phyloP scores from a whole-genome alignment of 805 yeast species.

The Kregervanrija pseudodelftensis region DNA sequence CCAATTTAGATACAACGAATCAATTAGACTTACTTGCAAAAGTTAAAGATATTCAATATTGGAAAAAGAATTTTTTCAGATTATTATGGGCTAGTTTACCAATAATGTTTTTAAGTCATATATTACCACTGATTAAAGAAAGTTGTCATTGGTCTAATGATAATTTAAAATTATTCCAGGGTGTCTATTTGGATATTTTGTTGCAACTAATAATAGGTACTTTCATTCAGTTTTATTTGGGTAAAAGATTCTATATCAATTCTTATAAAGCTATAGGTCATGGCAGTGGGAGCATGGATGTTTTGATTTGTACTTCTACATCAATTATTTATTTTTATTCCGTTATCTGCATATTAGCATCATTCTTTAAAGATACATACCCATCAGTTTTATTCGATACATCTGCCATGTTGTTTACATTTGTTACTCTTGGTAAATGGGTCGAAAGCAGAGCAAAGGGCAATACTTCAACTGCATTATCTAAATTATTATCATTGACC shows the following conservation, averaged over 20 bases:
- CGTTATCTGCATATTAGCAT: slow-evolving; percentile 46
- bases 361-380: slow-evolving; percentile 34
- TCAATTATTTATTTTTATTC: slow-evolving; percentile 73
- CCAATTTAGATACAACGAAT: slow-evolving; percentile 49
- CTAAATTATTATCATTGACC: slow-evolving; percentile 70
- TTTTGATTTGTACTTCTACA: slow-evolving; percentile 78
- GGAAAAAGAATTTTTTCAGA: slow-evolving; percentile 52
- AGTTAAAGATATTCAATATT: slow-evolving; percentile 62
- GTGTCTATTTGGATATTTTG: slow-evolving; percentile 58
- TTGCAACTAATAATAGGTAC: slow-evolving; percentile 51
- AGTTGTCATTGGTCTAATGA: slow-evolving; percentile 10
- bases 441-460: slow-evolving; percentile 91
- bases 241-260: slow-evolving; percentile 57
- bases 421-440: slow-evolving; percentile 86
- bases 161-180: slow-evolving; percentile 32
- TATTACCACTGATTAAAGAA: slow-evolving; percentile 34
- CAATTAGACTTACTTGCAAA: slow-evolving; percentile 68
- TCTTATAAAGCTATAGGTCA: slow-evolving; percentile 60
- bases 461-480: slow-evolving; percentile 82
- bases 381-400: slow-evolving; percentile 84
- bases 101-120: slow-evolving; percentile 43
- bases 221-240: slow-evolving; percentile 61
- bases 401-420: slow-evolving; percentile 72
- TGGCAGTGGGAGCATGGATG: slow-evolving; percentile 85
- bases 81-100: slow-evolving; percentile 58